Evolutionary conservation across 2,329 filamentous ascomycete genomes (phyloP).

Genomic region (Neofusicoccum laricinum): DNA sequence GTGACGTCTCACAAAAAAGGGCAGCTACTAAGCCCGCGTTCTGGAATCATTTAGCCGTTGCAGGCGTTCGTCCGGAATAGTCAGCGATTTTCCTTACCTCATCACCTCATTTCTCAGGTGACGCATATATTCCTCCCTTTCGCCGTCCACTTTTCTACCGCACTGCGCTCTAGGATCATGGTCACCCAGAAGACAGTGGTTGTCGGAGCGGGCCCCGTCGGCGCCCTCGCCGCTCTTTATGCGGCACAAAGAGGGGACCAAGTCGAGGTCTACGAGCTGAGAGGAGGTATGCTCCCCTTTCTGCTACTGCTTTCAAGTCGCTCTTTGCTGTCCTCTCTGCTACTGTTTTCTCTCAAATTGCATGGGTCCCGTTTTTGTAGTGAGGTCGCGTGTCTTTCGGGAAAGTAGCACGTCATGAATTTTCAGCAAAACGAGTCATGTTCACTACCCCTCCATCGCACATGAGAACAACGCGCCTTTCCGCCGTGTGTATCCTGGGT

Average conservation of each 20-base stretch:
- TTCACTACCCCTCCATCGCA: not conserved
- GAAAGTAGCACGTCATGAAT: constrained; percentile 7
- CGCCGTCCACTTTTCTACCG: not conserved
- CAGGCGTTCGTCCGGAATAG: constrained; percentile 12
- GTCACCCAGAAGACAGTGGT: constrained; percentile 68
- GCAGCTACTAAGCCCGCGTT: not conserved
- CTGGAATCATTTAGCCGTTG: not conserved
- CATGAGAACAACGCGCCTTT: not conserved
- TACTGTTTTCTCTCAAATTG: not conserved
- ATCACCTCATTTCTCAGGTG: constrained; percentile 15
- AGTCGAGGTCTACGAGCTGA: constrained; percentile 91
- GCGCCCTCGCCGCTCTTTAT: constrained; percentile 87
- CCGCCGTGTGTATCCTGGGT: not conserved
- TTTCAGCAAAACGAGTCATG: constrained; percentile 8
- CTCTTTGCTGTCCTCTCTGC: not conserved
- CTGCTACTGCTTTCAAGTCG: not conserved
- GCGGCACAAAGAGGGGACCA: constrained; percentile 83
- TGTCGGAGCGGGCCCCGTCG: constrained; percentile 90
- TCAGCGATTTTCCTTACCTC: constrained; percentile 19
- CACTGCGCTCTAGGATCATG: not conserved
- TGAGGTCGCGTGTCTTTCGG: not conserved
- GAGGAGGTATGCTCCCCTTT: constrained; percentile 64
- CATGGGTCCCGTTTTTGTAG: not conserved
- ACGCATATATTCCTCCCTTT: constrained; percentile 6
- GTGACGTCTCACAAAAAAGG: not conserved